Conservation (phyloP, 192 early-diverging fungal genomes). For the Linnemannia elongata region DNA sequence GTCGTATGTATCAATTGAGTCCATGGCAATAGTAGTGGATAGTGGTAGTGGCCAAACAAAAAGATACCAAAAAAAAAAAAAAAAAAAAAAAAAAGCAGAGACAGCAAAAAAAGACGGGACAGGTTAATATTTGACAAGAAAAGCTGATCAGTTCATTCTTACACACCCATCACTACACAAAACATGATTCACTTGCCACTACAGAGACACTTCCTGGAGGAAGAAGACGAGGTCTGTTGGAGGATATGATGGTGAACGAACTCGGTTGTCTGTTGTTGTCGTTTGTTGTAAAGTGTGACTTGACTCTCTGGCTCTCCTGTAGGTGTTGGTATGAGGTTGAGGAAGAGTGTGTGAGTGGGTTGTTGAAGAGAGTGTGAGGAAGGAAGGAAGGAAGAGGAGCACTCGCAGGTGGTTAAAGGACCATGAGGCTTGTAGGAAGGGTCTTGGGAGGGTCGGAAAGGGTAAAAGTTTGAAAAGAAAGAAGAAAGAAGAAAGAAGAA, state of each 20-base stretch:
- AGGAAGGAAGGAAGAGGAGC: not conserved
- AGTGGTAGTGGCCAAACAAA: not conserved
- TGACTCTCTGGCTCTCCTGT: not conserved
- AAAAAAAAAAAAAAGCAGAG: not conserved
- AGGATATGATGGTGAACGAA: not conserved
- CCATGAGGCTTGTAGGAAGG: not conserved
- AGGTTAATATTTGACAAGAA: constrained; percentile 7
- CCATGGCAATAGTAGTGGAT: not conserved
- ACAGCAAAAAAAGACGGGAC: not conserved
- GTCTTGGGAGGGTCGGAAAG: not conserved
- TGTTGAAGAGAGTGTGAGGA: not conserved
- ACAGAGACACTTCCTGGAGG: constrained; percentile 12
- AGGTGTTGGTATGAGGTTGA: not conserved
- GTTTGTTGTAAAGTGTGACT: not conserved
- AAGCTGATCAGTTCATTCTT: not conserved
- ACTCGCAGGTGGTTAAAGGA: not conserved
- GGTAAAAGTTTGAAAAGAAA: not conserved
- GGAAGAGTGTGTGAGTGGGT: not conserved
- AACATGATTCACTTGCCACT: not conserved
- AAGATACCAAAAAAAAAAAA: not conserved
- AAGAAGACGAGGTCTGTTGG: not conserved
- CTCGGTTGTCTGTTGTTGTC: not conserved
- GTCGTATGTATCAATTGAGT: not conserved
- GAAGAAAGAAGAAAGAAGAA: not conserved
- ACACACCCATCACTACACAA: not conserved